phyloP scores from a whole-genome alignment of 2,329 filamentous ascomycete species.

The Aspergillus udagawae region DNA sequence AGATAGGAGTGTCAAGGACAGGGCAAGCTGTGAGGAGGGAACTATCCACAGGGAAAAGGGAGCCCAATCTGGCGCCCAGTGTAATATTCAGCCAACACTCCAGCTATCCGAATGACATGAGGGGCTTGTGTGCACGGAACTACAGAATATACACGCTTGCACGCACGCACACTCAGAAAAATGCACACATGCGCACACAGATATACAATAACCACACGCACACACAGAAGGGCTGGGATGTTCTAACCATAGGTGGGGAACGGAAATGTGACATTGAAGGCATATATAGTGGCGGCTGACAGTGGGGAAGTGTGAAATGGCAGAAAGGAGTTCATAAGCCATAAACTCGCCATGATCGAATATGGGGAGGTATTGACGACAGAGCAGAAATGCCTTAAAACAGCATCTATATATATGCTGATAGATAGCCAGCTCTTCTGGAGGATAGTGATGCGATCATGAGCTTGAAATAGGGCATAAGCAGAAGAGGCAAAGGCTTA shows the following conservation, averaged over 20 bases:
- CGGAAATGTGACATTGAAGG: not conserved
- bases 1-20: not conserved
- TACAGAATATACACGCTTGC: conserved; percentile 2
- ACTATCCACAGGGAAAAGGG: not conserved
- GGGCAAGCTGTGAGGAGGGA: not conserved
- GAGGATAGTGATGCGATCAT: not conserved
- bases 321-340: not conserved
- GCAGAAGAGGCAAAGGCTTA: not conserved
- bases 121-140: conserved; percentile 5
- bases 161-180: not conserved
- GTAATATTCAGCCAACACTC: not conserved
- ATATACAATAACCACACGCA: not conserved
- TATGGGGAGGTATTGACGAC: not conserved
- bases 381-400: not conserved
- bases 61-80: not conserved
- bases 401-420: not conserved
- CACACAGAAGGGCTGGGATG: not conserved
- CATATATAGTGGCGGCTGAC: conserved; percentile 2
- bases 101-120: not conserved
- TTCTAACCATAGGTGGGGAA: conserved; percentile 8
- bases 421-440: not conserved
- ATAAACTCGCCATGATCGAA: not conserved
- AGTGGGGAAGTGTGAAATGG: not conserved
- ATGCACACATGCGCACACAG: conserved; percentile 5
- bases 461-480: not conserved